phyloP scores from a whole-genome alignment of 2,329 filamentous ascomycete species.

The Rutstroemia sp. region DNA sequence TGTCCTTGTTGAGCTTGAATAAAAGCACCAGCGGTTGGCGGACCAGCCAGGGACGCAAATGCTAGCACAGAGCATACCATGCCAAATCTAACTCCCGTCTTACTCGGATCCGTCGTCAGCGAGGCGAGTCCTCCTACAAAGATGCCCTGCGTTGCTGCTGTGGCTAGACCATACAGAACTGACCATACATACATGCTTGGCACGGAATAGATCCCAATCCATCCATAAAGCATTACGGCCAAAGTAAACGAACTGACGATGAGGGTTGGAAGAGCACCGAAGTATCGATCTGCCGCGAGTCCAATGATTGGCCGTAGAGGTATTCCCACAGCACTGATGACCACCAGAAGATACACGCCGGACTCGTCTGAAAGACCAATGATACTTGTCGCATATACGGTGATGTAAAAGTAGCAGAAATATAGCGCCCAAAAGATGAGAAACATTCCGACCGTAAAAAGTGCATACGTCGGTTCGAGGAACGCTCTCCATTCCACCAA shows the following conservation, averaged over 20 bases:
- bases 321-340: conserved; percentile 22
- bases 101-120: conserved; percentile 42
- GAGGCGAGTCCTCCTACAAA: conserved; percentile 42
- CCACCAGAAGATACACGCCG: conserved; percentile 38
- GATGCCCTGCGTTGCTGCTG: conserved; percentile 40
- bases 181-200: conserved; percentile 40
- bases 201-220: conserved; percentile 37
- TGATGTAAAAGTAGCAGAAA: conserved; percentile 29
- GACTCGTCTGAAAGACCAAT: conserved; percentile 31
- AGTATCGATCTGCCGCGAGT: neutral
- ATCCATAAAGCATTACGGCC: conserved; percentile 33
- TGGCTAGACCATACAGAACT: conserved; percentile 40
- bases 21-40: conserved; percentile 7
- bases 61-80: conserved; percentile 39
- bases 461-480: conserved; percentile 33
- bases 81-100: conserved; percentile 47
- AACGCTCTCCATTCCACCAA: conserved; percentile 37
- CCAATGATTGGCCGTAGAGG: neutral
- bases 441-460: conserved; percentile 35
- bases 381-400: conserved; percentile 32
- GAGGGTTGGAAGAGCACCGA: conserved; percentile 44
- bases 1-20: neutral
- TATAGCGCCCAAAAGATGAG: conserved; percentile 33
- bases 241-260: conserved; percentile 34
- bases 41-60: conserved; percentile 6